Conservation (phyloP, 441 rosid species). For the Erodium texanum region DNA sequence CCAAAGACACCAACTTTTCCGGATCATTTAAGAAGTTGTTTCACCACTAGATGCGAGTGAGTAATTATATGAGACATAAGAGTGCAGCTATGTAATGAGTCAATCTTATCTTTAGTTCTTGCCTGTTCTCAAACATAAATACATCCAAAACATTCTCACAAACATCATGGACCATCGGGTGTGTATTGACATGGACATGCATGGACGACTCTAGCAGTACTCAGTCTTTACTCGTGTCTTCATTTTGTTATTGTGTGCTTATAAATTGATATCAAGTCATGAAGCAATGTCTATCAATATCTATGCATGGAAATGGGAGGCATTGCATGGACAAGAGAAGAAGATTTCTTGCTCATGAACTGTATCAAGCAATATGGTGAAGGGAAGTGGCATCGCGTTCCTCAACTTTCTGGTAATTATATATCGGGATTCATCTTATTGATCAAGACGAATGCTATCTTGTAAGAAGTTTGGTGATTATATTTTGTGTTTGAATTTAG, state of each 20-base stretch:
- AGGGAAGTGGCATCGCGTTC: conserved; percentile 40
- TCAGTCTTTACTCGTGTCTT: neutral
- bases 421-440: too few relatives aligned
- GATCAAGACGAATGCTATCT: too few relatives aligned
- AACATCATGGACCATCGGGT: conserved; percentile 22
- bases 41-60: neutral
- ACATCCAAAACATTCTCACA: conserved; percentile 14
- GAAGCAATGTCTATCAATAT: neutral
- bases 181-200: conserved; percentile 7
- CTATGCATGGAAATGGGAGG: conserved; percentile 28
- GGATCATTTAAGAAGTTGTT: neutral
- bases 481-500: too few relatives aligned
- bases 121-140: conserved; percentile 17
- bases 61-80: neutral
- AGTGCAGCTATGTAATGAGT: neutral
- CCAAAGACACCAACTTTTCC: neutral
- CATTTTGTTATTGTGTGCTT: neutral
- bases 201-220: neutral
- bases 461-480: too few relatives aligned
- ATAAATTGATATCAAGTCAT: too few relatives aligned
- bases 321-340: conserved; percentile 40
- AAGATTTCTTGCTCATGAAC: conserved; percentile 36
- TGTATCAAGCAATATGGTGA: conserved; percentile 32
- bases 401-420: conserved; percentile 34
- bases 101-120: neutral